phyloP scores from a whole-genome alignment of 208 protist genomes.

The Eutreptiella sp. region DNA sequence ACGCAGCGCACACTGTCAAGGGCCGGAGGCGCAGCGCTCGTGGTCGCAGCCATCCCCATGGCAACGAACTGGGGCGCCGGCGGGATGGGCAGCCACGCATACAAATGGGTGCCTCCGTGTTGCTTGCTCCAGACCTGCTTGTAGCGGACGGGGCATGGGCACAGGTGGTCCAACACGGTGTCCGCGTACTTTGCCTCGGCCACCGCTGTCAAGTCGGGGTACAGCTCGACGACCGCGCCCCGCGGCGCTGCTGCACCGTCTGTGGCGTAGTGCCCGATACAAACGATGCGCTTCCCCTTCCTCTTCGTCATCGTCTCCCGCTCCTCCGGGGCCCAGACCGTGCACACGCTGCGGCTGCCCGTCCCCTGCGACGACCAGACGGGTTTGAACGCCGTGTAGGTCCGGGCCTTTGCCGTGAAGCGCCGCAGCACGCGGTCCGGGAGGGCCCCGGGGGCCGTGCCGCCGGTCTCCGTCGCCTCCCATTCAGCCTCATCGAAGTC shows the following conservation, averaged over 20 bases:
- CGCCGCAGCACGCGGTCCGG: neutral
- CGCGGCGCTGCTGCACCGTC: neutral
- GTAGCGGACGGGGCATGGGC: slow-evolving; percentile 13
- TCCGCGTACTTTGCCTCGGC: neutral
- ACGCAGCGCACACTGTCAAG: no score
- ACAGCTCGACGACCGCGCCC: neutral
- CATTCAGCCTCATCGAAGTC: slow-evolving; percentile 3
- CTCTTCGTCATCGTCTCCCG: slow-evolving; percentile 6
- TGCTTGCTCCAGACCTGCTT: neutral
- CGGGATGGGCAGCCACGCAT: slow-evolving; percentile 6
- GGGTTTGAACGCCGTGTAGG: neutral
- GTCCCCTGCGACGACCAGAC: slow-evolving; percentile 19
- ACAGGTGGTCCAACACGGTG: neutral
- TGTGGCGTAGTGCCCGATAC: neutral
- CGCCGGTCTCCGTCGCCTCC: neutral
- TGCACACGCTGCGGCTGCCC: neutral
- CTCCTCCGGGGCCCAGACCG: no score
- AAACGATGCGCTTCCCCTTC: slow-evolving; percentile 1
- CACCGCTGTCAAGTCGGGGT: slow-evolving; percentile 15
- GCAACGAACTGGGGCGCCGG: slow-evolving; percentile 6
- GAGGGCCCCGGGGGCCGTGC: neutral
- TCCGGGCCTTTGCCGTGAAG: neutral
- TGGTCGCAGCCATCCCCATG: slow-evolving; percentile 4
- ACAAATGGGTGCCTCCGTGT: neutral
- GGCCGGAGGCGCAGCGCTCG: no score